These are phyloP conservation scores for Eucalyptus albens DNA, from an alignment of 345 rosid species.

Conservation along the genomic window DNA sequence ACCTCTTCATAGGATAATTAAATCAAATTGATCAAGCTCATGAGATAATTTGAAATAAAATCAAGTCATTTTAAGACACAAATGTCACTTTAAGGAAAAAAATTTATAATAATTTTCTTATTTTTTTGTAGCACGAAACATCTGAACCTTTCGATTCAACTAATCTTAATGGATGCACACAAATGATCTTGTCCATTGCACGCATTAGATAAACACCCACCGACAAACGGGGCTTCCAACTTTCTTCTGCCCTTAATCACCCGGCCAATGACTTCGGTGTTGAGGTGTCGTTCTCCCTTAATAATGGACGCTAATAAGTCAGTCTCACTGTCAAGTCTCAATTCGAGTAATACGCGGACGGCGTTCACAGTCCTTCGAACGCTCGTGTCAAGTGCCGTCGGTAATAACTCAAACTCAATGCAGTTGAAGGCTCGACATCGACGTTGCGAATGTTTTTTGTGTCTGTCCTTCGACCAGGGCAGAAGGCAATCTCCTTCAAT, in stretches of 20 bases:
- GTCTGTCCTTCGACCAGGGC: neutral
- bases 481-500: neutral
- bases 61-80: neutral
- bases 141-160: neutral
- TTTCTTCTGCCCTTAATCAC: neutral
- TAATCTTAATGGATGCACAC: neutral
- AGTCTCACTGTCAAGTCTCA: neutral
- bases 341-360: neutral
- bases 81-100: neutral
- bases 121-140: rapidly evolving
- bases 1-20: neutral
- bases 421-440: neutral
- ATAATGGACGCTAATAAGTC: neutral
- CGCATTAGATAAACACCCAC: neutral
- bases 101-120: neutral
- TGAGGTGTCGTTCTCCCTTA: neutral
- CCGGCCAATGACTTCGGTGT: neutral
- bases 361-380: neutral
- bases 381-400: neutral
- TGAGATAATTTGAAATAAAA: neutral
- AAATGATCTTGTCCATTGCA: rapidly evolving
- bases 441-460: neutral
- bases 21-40: neutral
- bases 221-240: neutral
- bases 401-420: neutral